Evolutionary conservation across 768 basidiomycete genomes (phyloP), one percentile per base, ranked within the genome.

Genomic region (Porpolomopsis calyptriformis): DNA sequence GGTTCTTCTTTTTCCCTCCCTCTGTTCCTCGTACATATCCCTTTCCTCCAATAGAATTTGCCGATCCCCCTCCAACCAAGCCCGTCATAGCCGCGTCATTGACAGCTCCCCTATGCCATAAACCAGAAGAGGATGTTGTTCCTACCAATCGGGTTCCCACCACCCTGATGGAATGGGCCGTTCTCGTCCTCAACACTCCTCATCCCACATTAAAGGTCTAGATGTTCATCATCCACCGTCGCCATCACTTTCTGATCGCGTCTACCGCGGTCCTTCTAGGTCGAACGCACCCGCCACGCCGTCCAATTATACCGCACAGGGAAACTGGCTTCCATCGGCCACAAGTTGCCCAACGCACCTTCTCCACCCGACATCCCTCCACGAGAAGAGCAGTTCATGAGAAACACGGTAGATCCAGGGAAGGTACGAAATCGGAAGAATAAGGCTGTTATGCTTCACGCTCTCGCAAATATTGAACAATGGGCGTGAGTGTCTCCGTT

Each of bases 381-480:
- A 1, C 69, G 85, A 12, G 77, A 83, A 34, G 74, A 71, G 0
- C 58, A 63, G 0, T 74, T 72, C 48, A 45, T 64, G 22, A 63
- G 61, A 37, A 77, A 77, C 48, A 74, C 71, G 0, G 76, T 83
- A 3, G 73, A 78, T 49, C 78, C 80, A 0, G 70, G 65, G 0
- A 78, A 82, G 53, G 68, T 80, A 12, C 72, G 69, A 36, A 78
- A 67, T 48, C 64, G 79, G 37, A 80, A 78, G 61, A 85, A 75
- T 50, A 64, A 80, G 20, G 77, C 80, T 0, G 74, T 78, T 10
- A 85, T 88, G 82, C 62, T 89, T 6, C 87, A 88, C 60, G 83
- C 86, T 1, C 62, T 89, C 1, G 86, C 86, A 0, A 87, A 87
- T 56, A 86, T 91, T 43, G 86, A 89, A 54, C 86, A 87, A 59